Evolutionary conservation across 2,329 filamentous ascomycete genomes (phyloP).

Genomic region (Metarhizium anisopliae): DNA sequence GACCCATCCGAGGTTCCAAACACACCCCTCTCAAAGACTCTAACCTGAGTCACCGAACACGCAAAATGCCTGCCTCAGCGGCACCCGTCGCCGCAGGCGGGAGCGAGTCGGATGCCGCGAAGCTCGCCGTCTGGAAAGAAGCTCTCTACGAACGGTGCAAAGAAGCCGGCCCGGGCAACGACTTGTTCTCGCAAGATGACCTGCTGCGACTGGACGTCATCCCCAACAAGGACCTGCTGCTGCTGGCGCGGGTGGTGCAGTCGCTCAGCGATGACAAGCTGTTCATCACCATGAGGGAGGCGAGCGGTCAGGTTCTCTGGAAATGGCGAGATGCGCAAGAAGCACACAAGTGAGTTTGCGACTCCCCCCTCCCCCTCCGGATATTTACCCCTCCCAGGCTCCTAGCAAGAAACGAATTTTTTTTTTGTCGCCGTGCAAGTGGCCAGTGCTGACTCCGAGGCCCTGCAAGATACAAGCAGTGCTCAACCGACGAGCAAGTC

Average conservation of each 20-base stretch:
- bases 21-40: not conserved
- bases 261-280: slow-evolving; percentile 51
- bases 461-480: slow-evolving; percentile 43
- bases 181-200: slow-evolving; percentile 50
- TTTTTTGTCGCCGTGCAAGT: too few species aligned
- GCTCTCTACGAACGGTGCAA: slow-evolving; percentile 47
- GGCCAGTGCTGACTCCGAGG: too few species aligned
- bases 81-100: slow-evolving; percentile 15
- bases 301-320: slow-evolving; percentile 38
- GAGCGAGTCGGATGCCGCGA: slow-evolving; percentile 26
- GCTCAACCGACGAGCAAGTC: slow-evolving; percentile 63
- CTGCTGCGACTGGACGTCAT: slow-evolving; percentile 48
- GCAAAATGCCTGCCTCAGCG: slow-evolving; percentile 19
- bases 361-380: not conserved
- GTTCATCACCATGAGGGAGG: slow-evolving; percentile 37
- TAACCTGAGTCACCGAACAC: not conserved
- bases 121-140: slow-evolving; percentile 44
- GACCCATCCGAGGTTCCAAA: not conserved
- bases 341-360: slow-evolving; percentile 45
- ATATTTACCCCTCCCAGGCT: too few species aligned
- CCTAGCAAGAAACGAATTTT: too few species aligned
- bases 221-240: slow-evolving; percentile 44
- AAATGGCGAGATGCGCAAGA: slow-evolving; percentile 50
- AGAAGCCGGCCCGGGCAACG: slow-evolving; percentile 36
- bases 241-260: slow-evolving; percentile 48